Evolutionary conservation across 129 eudicot species (phyloP).

Genomic region (Glebionis coronaria): DNA sequence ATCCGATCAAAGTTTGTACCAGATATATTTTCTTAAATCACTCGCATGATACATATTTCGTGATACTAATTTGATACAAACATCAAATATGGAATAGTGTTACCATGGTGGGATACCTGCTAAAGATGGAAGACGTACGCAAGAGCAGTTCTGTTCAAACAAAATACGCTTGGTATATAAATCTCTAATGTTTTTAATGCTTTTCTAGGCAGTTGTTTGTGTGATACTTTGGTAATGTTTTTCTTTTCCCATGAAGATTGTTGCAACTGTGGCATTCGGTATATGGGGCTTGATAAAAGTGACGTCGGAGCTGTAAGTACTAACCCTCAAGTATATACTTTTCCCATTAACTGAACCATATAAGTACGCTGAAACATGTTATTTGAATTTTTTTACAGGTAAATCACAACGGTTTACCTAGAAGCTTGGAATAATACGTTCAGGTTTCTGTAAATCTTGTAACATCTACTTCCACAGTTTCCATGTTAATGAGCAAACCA

Average conservation of each 20-base stretch:
- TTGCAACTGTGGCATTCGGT: conserved; percentile 98
- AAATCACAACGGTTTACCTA: too few relatives aligned
- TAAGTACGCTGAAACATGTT: too few relatives aligned
- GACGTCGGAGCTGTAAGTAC: conserved; percentile 98
- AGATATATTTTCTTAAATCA: conserved; percentile 11
- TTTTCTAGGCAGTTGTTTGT: not conserved
- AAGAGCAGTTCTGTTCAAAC: conserved; percentile 80
- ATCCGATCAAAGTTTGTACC: conserved; percentile 74
- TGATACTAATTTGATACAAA: too few relatives aligned
- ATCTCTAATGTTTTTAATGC: not conserved
- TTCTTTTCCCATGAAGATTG: conserved; percentile 52
- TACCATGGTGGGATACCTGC: conserved; percentile 86
- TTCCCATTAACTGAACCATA: too few relatives aligned
- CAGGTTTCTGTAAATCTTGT: too few relatives aligned
- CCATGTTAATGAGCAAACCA: too few relatives aligned
- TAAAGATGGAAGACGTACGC: conserved; percentile 89
- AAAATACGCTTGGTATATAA: conserved; percentile 74
- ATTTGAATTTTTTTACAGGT: too few relatives aligned
- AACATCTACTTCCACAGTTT: too few relatives aligned
- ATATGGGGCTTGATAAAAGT: conserved; percentile 97
- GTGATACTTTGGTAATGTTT: conserved; percentile 13
- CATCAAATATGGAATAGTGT: too few relatives aligned
- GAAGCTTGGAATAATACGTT: too few relatives aligned
- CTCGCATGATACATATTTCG: conserved; percentile 11
- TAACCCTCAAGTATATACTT: too few relatives aligned